phyloP scores from a whole-genome alignment of 331 rosid genomes.

The Erythrophleum ivorense region DNA sequence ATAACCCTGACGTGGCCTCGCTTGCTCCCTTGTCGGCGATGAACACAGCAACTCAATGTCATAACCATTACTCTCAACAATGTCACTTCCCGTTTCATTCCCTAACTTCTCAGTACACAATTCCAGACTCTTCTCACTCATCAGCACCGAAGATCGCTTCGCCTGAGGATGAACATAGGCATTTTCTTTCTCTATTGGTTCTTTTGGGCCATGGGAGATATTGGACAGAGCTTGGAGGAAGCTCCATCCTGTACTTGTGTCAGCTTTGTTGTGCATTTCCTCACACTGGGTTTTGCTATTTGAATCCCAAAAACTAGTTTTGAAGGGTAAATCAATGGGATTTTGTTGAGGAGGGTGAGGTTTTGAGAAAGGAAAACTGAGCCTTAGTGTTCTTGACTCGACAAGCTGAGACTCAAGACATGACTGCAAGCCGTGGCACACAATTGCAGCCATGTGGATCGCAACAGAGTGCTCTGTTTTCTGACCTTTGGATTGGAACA shows the following conservation, averaged over 20 bases:
- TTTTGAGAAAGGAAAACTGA: slow-evolving; percentile 46
- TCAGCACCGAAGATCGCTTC: slow-evolving; percentile 46
- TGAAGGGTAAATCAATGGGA: slow-evolving; percentile 46
- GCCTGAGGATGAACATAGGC: slow-evolving; percentile 58
- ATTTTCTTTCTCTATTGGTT: slow-evolving; percentile 35
- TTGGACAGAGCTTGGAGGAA: slow-evolving; percentile 62
- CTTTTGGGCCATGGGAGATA: slow-evolving; percentile 23
- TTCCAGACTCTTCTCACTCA: slow-evolving; percentile 71
- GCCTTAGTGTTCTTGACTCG: slow-evolving; percentile 64
- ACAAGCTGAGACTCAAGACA: slow-evolving; percentile 61
- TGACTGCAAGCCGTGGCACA: slow-evolving; percentile 63
- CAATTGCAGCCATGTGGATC: slow-evolving; percentile 68
- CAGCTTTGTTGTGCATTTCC: slow-evolving; percentile 4
- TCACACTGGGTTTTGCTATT: slow-evolving; percentile 36
- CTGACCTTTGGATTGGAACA: neutral
- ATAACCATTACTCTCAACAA: slow-evolving; percentile 39
- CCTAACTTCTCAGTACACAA: slow-evolving; percentile 90
- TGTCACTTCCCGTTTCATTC: slow-evolving; percentile 79
- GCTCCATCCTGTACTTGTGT: slow-evolving; percentile 51
- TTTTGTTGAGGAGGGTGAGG: slow-evolving; percentile 40
- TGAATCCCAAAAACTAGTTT: slow-evolving; percentile 45
- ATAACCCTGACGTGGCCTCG: slow-evolving; percentile 33
- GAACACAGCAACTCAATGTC: slow-evolving; percentile 44
- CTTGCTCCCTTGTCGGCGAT: slow-evolving; percentile 23
- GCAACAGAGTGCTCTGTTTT: slow-evolving; percentile 5